Evolutionary conservation across 345 rosid species (phyloP), one percentile per base, ranked within the genome.

Genomic region (Euphorbia tirucalli): DNA sequence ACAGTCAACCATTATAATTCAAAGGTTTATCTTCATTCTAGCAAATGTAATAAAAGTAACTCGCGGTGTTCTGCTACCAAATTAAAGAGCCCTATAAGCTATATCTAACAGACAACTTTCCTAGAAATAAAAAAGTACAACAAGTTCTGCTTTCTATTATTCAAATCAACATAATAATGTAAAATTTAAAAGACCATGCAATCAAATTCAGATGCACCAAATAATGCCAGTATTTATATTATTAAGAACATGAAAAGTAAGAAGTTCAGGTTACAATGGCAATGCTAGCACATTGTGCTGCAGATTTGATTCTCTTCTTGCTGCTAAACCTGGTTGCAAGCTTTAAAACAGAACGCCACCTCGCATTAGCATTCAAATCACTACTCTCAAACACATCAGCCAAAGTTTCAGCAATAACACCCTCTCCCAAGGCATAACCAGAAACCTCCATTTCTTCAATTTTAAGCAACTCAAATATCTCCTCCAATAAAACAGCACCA

Each of bases 381-480:
- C 78, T 77, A 5, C 87, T 86, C 58, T 57, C 73, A 65, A 71
- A 87, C 69, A 76, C 82, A 52, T 81, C 77, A 24, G 75, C 75
- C 70, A 87, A 43, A 44, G 82, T 78, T 60, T 90, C 91, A 75
- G 91, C 86, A 78, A 88, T 79, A 61, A 89, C 83, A 76, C 89
- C 93, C 66, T 83, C 96, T 30, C 88, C 85, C 60, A 90, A 85
- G 21, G 87, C 86, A 76, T 85, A 90, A 43, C 77, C 87, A 15
- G 90, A 90, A 70, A 88, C 89, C 83, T 83, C 87, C 91, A 90
- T 84, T 54, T 90, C 88, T 65, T 84, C 75, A 27, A 90, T 82
- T 59, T 85, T 87, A 8, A 90, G 68, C 79, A 70, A 69, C 71
- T 81, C 87, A 43, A 90, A 90, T 77, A 87, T 84, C 77, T 85